These are phyloP conservation scores for Phytophthora foliorum DNA, from an alignment of 352 stramenopile species.

Conservation along the genomic window DNA sequence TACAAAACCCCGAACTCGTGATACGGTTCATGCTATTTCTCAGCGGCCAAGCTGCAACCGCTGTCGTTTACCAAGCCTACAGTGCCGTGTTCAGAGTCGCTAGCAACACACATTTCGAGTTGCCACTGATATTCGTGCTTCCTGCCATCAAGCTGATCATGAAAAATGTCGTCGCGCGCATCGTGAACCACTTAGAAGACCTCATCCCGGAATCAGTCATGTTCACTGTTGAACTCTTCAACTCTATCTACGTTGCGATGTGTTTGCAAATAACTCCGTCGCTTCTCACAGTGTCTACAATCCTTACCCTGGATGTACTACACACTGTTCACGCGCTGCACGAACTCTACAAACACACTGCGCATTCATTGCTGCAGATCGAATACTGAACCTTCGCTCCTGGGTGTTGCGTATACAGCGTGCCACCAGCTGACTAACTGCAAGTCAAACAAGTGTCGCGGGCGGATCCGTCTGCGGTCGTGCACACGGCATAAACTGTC, in stretches of 20 bases:
- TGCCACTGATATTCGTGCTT: conserved; percentile 34
- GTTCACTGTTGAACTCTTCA: conserved; percentile 52
- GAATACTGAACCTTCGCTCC: neutral
- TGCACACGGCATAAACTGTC: conserved; percentile 12
- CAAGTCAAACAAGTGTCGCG: neutral
- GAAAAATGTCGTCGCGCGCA: conserved; percentile 38
- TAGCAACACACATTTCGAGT: conserved; percentile 1
- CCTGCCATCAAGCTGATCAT: conserved; percentile 45
- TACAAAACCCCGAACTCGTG: conserved; percentile 4
- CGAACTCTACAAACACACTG: neutral
- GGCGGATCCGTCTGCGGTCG: neutral
- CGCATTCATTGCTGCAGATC: neutral
- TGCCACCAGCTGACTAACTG: neutral
- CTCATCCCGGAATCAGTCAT: conserved; percentile 36
- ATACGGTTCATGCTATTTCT: conserved; percentile 8
- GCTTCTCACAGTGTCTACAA: conserved; percentile 18
- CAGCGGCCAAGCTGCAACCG: conserved; percentile 2
- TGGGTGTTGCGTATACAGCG: neutral
- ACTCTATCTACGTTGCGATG: conserved; percentile 41
- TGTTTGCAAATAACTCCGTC: conserved; percentile 44
- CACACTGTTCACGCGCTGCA: conserved; percentile 4
- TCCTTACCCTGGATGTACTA: conserved; percentile 28
- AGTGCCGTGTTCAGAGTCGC: conserved; percentile 3
- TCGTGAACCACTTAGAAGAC: conserved; percentile 29
- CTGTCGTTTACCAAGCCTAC: conserved; percentile 9